phyloP scores from a whole-genome alignment of 2,329 filamentous ascomycete genomes.

The Teratosphaeria destructans region DNA sequence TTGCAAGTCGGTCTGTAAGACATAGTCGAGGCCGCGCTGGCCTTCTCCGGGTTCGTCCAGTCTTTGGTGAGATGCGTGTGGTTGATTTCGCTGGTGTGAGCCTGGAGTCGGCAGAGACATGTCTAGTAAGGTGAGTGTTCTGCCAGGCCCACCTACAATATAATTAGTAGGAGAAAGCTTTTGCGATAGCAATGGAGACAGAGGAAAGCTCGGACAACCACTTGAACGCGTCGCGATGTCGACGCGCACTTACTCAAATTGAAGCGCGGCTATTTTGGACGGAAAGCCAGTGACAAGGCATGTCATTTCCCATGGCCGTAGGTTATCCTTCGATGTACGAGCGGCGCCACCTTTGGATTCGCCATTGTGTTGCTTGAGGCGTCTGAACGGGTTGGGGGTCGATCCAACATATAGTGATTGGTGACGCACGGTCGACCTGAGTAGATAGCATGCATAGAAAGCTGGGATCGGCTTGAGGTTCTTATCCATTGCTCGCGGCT shows the following conservation, averaged over 20 bases:
- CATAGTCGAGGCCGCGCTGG: conserved; percentile 49
- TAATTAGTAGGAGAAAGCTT: neutral
- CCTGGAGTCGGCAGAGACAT: conserved; percentile 58
- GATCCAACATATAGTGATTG: conserved; percentile 78
- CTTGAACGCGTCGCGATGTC: neutral
- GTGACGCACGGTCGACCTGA: conserved; percentile 68
- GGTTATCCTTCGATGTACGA: conserved; percentile 55
- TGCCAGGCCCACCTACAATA: conserved; percentile 73
- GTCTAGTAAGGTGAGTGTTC: conserved; percentile 69
- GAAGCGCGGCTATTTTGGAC: conserved; percentile 73
- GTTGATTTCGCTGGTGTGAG: conserved; percentile 38
- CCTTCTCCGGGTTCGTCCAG: conserved; percentile 34
- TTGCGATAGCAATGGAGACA: neutral
- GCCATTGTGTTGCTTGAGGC: conserved; percentile 88
- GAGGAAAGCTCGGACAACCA: neutral
- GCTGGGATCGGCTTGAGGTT: conserved; percentile 54
- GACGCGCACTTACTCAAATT: conserved; percentile 66
- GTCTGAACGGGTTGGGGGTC: conserved; percentile 75
- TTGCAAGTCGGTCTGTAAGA: conserved; percentile 61
- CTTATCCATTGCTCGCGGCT: neutral
- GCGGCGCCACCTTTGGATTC: conserved; percentile 68
- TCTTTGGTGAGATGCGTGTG: conserved; percentile 25
- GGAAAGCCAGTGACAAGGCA: conserved; percentile 81
- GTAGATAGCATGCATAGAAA: conserved; percentile 86
- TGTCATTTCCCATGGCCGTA: conserved; percentile 87